phyloP scores from a whole-genome alignment of 2,329 filamentous ascomycete genomes.

The Curvularia eragrostidis region DNA sequence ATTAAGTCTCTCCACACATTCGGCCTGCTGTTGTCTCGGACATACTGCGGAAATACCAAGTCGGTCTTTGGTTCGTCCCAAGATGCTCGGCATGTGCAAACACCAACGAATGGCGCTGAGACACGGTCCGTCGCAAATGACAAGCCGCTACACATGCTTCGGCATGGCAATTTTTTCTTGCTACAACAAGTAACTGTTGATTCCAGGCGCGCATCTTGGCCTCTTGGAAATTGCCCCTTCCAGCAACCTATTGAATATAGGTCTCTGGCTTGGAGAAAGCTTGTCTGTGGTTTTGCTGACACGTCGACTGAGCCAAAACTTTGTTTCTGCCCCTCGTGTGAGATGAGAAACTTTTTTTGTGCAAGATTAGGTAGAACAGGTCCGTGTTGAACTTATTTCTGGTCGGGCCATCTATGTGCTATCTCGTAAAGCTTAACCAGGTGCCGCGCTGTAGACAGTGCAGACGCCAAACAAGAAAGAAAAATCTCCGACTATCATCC shows the following conservation, averaged over 20 bases:
- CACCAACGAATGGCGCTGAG: constrained; percentile 1
- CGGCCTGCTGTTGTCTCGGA: not conserved
- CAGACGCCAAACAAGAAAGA: not conserved
- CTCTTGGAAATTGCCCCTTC: constrained; percentile 4
- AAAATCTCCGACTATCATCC: not conserved
- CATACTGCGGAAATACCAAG: constrained; percentile 11
- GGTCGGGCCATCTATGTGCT: not conserved
- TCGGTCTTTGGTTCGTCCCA: not conserved
- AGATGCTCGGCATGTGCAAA: not conserved
- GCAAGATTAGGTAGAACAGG: not conserved
- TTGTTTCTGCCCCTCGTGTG: not conserved
- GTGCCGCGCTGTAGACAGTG: not conserved
- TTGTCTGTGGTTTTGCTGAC: constrained; percentile 1
- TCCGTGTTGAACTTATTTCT: not conserved
- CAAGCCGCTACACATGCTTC: not conserved
- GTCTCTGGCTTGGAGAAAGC: constrained; percentile 13
- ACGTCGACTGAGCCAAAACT: not conserved
- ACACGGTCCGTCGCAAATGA: constrained; percentile 3
- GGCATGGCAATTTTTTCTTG: constrained; percentile 1
- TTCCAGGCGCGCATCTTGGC: constrained; percentile 15
- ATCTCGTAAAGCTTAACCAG: not conserved
- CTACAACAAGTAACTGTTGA: constrained; percentile 14
- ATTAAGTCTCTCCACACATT: constrained; percentile 9
- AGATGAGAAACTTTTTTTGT: not conserved
- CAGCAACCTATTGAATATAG: constrained; percentile 11